Percentiles rank a stretch among this genome's conserved stretches.
Evolutionary conservation across 768 basidiomycete species (phyloP).

Genomic region (Glaciozyma martinii): DNA sequence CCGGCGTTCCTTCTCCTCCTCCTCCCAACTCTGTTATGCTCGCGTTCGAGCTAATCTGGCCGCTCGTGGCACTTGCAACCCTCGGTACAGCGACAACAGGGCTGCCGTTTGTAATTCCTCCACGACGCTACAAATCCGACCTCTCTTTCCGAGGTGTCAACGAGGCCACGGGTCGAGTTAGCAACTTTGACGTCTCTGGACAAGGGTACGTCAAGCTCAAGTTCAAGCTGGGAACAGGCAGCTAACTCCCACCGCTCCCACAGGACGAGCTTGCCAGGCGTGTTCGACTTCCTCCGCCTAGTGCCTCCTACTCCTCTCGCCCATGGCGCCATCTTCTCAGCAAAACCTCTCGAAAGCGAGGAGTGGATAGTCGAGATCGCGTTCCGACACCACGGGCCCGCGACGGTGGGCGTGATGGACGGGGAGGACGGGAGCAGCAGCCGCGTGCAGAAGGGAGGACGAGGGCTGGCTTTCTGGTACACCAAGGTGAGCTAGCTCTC

Average conservation of each 20-base stretch:
- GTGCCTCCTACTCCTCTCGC: conserved; percentile 33
- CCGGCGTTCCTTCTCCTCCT: no score
- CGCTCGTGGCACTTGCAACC: no score
- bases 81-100: no score
- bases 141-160: conserved; percentile 24
- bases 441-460: conserved; percentile 27
- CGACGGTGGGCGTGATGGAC: conserved; percentile 12
- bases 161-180: conserved; percentile 7
- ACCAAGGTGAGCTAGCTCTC: conserved; percentile 22
- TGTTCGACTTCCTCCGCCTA: conserved; percentile 33
- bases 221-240: not conserved
- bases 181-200: conserved; percentile 17
- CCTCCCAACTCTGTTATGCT: no score
- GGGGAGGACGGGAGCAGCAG: conserved; percentile 1
- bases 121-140: conserved; percentile 10
- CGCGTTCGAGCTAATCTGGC: no score
- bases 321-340: conserved; percentile 32
- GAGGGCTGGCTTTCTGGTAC: conserved; percentile 34
- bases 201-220: conserved; percentile 21
- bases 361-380: conserved; percentile 36
- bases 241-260: not conserved
- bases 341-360: conserved; percentile 11
- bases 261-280: conserved; percentile 30
- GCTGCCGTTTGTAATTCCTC: not conserved
- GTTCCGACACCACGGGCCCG: conserved; percentile 32